These are phyloP conservation scores for Candida anglica DNA, from an alignment of 805 yeast species.

Conservation along the genomic window DNA sequence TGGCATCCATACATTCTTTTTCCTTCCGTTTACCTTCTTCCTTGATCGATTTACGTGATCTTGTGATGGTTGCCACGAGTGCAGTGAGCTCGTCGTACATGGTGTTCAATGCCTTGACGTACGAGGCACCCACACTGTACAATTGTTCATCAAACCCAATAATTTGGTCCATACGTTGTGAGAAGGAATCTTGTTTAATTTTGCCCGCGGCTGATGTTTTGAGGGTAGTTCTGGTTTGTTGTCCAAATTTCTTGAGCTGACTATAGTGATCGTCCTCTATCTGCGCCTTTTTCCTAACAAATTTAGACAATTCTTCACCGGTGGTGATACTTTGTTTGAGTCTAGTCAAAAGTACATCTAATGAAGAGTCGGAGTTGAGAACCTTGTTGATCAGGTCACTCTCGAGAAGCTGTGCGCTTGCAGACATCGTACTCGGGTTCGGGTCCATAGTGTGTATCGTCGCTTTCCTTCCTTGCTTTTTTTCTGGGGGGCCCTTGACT, in stretches of 20 bases:
- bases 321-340: slow-evolving; percentile 77
- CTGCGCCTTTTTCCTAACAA: slow-evolving; percentile 70
- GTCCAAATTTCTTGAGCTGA: slow-evolving; percentile 69
- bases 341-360: slow-evolving; percentile 66
- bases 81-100: slow-evolving; percentile 85
- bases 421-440: too few species aligned
- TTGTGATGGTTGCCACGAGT: slow-evolving; percentile 63
- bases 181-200: slow-evolving; percentile 63
- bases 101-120: slow-evolving; percentile 71
- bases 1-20: slow-evolving; percentile 80
- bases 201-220: slow-evolving; percentile 31
- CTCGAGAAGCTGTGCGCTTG: slow-evolving; percentile 26
- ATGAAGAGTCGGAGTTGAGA: slow-evolving; percentile 67
- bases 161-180: slow-evolving; percentile 60
- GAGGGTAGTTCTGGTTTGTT: slow-evolving; percentile 47
- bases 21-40: slow-evolving; percentile 82
- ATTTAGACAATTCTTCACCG: slow-evolving; percentile 81
- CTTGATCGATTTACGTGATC: slow-evolving; percentile 70
- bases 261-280: slow-evolving; percentile 75
- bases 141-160: slow-evolving; percentile 76
- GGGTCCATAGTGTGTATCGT: neutral
- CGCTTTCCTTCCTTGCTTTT: too few species aligned
- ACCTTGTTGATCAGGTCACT: slow-evolving; percentile 50
- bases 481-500: too few species aligned
- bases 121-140: slow-evolving; percentile 64